A percentile compares a stretch with the other conserved stretches of the same genome.
Evolutionary conservation across 2,329 filamentous ascomycete species (phyloP).

Genomic region (Pseudodiploospora longispora): DNA sequence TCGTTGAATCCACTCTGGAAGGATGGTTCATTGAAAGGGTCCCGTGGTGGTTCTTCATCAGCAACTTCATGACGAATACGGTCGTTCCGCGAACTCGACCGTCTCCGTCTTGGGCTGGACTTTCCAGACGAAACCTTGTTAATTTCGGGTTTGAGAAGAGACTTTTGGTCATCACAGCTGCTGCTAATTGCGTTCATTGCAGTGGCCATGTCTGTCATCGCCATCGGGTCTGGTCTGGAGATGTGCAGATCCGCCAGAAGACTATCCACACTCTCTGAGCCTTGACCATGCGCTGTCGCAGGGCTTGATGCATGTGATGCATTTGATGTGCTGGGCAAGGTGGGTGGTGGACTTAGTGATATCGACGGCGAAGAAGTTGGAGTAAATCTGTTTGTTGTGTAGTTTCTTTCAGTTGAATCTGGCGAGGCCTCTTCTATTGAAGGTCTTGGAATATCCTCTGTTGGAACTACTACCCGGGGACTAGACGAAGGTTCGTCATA

Average conservation of each 20-base stretch:
- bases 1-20: slow-evolving; percentile 27
- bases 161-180: slow-evolving; percentile 5
- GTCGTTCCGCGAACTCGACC: slow-evolving; percentile 7
- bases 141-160: background rate
- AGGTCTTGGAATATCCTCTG: slow-evolving; percentile 9
- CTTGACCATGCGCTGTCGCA: background rate
- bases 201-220: slow-evolving; percentile 1
- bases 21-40: slow-evolving; percentile 26
- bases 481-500: background rate
- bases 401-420: slow-evolving; percentile 2
- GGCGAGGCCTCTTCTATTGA: slow-evolving; percentile 8
- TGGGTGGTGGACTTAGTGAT: background rate
- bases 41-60: slow-evolving; percentile 25
- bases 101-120: background rate
- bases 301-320: background rate
- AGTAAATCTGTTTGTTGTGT: slow-evolving; percentile 4
- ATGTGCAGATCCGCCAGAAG: slow-evolving; percentile 7
- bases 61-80: slow-evolving; percentile 13
- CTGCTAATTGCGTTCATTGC: slow-evolving; percentile 7
- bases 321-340: background rate
- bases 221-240: background rate
- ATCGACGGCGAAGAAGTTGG: slow-evolving; percentile 3
- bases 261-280: background rate
- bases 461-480: background rate
- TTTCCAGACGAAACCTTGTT: background rate